A percentile compares a stretch with the other conserved stretches of the same genome.
These are phyloP conservation scores for Fusarium sp. DNA, from an alignment of 2,329 filamentous ascomycete species.

Conservation along the genomic window DNA sequence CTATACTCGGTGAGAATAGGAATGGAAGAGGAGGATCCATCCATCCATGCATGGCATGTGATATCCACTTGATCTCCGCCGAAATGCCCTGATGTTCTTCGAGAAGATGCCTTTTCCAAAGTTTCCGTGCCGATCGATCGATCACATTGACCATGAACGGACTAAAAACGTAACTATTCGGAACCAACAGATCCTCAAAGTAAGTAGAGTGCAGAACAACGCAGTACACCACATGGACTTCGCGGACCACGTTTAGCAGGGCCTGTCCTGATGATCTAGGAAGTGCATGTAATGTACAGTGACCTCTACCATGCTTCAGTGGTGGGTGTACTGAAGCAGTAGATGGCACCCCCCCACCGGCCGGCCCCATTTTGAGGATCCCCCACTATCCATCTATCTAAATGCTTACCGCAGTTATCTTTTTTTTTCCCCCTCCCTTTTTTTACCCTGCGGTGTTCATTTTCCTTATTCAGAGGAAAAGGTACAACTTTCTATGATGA, in stretches of 20 bases:
- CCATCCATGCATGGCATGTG: background rate
- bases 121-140: slow-evolving; percentile 19
- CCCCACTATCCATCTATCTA: slow-evolving; percentile 9
- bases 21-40: background rate
- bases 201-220: background rate
- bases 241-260: background rate
- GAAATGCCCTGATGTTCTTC: background rate
- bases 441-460: background rate
- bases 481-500: slow-evolving; percentile 16
- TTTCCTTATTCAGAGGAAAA: background rate
- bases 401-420: slow-evolving; percentile 20
- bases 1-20: background rate
- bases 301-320: background rate
- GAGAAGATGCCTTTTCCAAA: background rate
- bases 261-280: background rate
- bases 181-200: background rate
- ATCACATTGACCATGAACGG: slow-evolving; percentile 8
- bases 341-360: slow-evolving; percentile 11
- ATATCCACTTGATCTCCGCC: slow-evolving; percentile 1
- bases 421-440: too few relatives aligned
- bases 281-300: background rate
- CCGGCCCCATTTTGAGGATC: slow-evolving; percentile 20
- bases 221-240: background rate
- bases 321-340: background rate
- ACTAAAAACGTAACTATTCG: background rate